phyloP scores from a whole-genome alignment of 257 asterid species.

The Apocynum venetum region DNA sequence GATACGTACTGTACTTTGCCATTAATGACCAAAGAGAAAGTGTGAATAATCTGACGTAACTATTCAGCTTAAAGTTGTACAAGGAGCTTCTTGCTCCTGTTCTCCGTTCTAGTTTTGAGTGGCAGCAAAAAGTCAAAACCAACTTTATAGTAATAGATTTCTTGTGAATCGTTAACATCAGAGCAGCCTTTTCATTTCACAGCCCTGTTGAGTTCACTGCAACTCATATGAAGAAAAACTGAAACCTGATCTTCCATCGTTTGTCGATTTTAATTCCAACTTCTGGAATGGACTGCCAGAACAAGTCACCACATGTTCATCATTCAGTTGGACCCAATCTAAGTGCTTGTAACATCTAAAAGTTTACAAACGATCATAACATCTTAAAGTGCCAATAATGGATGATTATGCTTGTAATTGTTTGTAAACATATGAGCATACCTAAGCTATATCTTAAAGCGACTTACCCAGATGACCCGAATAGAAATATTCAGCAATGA shows the following conservation, averaged over 20 bases:
- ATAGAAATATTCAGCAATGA: not conserved
- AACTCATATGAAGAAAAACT: slow-evolving; percentile 83
- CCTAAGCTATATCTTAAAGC: not conserved
- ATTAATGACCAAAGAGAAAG: not conserved
- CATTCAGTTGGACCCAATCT: slow-evolving; percentile 10
- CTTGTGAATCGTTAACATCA: not conserved
- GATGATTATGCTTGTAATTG: not conserved
- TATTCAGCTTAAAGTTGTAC: not conserved
- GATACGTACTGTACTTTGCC: not conserved
- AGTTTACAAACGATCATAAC: not conserved
- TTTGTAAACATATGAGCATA: not conserved
- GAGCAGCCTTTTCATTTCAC: not conserved
- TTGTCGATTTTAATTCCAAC: slow-evolving; percentile 76
- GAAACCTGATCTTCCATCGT: slow-evolving; percentile 80
- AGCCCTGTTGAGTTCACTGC: slow-evolving; percentile 35
- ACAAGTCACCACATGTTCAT: slow-evolving; percentile 13
- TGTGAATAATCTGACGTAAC: not conserved
- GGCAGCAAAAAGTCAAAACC: not conserved
- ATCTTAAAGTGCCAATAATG: not conserved
- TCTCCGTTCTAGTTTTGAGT: not conserved
- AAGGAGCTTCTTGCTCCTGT: not conserved
- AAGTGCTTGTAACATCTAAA: not conserved
- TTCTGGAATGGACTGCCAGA: slow-evolving; percentile 91
- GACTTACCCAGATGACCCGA: not conserved
- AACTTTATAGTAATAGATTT: not conserved